Evolutionary conservation across 805 yeast species (phyloP).

Genomic region (Candida adriatica): DNA sequence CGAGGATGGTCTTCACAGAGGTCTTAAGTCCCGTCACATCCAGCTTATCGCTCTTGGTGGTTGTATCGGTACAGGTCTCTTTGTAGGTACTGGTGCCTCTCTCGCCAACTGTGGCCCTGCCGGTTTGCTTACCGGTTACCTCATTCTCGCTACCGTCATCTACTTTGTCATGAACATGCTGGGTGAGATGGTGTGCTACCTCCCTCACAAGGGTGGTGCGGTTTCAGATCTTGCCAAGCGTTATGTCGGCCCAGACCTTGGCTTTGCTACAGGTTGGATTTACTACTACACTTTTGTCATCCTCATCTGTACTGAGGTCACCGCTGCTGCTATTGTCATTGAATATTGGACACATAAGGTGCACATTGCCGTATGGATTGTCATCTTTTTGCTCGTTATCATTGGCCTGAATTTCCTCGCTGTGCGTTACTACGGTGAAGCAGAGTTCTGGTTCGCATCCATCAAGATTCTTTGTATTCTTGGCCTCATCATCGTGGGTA

Average conservation of each 20-base stretch:
- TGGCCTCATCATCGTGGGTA: constrained; percentile 51
- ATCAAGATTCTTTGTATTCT: constrained; percentile 59
- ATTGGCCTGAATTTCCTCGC: constrained; percentile 46
- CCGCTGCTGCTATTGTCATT: constrained; percentile 48
- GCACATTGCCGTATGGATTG: constrained; percentile 55
- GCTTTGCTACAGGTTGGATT: constrained; percentile 26
- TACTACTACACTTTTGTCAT: constrained; percentile 23
- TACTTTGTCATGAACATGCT: constrained; percentile 58
- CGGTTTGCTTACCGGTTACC: constrained; percentile 52
- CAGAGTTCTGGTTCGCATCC: constrained; percentile 52
- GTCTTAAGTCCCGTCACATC: constrained; percentile 57
- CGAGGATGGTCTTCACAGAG: constrained; percentile 18
- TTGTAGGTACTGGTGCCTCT: constrained; percentile 66
- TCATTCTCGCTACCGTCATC: constrained; percentile 55
- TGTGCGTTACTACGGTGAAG: constrained; percentile 53
- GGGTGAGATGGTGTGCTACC: constrained; percentile 62
- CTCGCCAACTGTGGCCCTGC: constrained; percentile 70
- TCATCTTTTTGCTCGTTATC: constrained; percentile 43
- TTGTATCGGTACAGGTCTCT: constrained; percentile 77
- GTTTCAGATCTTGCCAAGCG: constrained; percentile 52
- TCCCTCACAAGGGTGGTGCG: constrained; percentile 60
- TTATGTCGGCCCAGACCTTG: constrained; percentile 32
- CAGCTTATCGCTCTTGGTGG: constrained; percentile 84
- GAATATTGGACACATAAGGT: constrained; percentile 54
- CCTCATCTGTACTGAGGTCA: constrained; percentile 37